phyloP scores from a whole-genome alignment of 805 yeast species.

The Metschnikowia kofuensis region DNA sequence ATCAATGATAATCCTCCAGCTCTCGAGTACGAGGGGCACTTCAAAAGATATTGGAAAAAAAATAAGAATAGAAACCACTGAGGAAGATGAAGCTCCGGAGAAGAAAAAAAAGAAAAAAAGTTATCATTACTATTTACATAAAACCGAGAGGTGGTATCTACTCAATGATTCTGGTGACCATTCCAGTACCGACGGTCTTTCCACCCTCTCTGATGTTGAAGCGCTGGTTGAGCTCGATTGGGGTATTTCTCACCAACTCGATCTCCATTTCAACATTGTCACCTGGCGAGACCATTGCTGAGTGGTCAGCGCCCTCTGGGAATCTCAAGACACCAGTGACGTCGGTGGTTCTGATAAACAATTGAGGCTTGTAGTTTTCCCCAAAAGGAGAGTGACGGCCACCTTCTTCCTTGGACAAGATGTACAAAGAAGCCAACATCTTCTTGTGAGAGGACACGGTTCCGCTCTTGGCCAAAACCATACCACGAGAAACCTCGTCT shows the following conservation, averaged over 20 bases:
- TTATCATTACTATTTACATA: conserved; percentile 7
- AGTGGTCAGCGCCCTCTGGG: conserved; percentile 83
- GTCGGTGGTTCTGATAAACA: conserved; percentile 94
- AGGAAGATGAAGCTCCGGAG: neutral
- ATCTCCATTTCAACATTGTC: conserved; percentile 97
- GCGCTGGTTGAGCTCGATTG: conserved; percentile 94
- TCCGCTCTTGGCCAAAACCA: conserved; percentile 93
- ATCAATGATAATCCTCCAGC: too few relatives aligned
- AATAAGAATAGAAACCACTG: too few relatives aligned
- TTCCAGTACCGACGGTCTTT: conserved; percentile 98
- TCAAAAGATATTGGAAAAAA: too few relatives aligned
- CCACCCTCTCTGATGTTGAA: conserved; percentile 99
- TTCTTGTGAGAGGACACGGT: conserved; percentile 89
- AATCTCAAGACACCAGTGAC: conserved; percentile 86
- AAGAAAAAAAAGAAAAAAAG: too few relatives aligned
- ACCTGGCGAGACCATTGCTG: conserved; percentile 94
- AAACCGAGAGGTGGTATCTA: conserved; percentile 23
- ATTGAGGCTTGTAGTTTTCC: conserved; percentile 96
- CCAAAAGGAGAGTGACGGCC: conserved; percentile 98
- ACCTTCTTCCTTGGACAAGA: conserved; percentile 96
- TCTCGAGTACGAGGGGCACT: too few relatives aligned
- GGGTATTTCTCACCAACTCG: conserved; percentile 85
- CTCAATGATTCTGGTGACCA: conserved; percentile 87
- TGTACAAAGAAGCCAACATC: conserved; percentile 89
- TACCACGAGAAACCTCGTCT: conserved; percentile 95